These are phyloP conservation scores for Cytospora schulzeri DNA, from an alignment of 2,329 filamentous ascomycete genomes.

Conservation along the genomic window DNA sequence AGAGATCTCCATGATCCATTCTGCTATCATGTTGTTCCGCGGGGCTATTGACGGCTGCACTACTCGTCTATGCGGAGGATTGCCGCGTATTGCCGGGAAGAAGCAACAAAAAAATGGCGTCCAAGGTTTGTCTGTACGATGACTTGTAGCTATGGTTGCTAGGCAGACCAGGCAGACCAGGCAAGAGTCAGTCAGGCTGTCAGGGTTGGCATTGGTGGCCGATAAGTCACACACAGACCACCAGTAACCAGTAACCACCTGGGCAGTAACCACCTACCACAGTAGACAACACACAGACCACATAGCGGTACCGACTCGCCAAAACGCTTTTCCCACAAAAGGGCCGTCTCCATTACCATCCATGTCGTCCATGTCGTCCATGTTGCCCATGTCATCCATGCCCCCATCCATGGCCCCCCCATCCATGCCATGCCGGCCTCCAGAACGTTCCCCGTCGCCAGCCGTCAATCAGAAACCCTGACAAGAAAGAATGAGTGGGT, in stretches of 20 bases:
- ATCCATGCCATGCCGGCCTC: slow-evolving; percentile 13
- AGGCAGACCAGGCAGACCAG: too few species aligned
- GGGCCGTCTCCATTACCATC: slow-evolving; percentile 21
- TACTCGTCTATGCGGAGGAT: not conserved
- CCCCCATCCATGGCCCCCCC: too few species aligned
- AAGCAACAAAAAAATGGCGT: too few species aligned
- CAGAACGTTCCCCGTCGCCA: slow-evolving; percentile 5
- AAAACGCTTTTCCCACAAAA: slow-evolving; percentile 17
- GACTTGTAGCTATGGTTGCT: not conserved
- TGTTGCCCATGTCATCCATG: slow-evolving; percentile 13
- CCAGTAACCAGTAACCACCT: too few species aligned
- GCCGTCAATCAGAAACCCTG: slow-evolving; percentile 22
- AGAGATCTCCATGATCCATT: slow-evolving; percentile 16
- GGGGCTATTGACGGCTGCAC: slow-evolving; percentile 1
- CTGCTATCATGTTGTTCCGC: not conserved
- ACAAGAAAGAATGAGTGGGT: slow-evolving; percentile 11
- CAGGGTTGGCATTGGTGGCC: not conserved
- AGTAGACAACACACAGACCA: too few species aligned
- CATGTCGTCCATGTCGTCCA: not conserved
- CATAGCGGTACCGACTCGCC: not conserved
- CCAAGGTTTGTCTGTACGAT: not conserved
- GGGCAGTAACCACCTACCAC: too few species aligned
- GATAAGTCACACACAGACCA: slow-evolving; percentile 2
- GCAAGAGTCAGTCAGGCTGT: too few species aligned
- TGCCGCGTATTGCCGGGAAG: slow-evolving; percentile 2